These are phyloP conservation scores for Chaetomium olivaceum DNA, from an alignment of 2,329 filamentous ascomycete genomes.

Conservation along the genomic window DNA sequence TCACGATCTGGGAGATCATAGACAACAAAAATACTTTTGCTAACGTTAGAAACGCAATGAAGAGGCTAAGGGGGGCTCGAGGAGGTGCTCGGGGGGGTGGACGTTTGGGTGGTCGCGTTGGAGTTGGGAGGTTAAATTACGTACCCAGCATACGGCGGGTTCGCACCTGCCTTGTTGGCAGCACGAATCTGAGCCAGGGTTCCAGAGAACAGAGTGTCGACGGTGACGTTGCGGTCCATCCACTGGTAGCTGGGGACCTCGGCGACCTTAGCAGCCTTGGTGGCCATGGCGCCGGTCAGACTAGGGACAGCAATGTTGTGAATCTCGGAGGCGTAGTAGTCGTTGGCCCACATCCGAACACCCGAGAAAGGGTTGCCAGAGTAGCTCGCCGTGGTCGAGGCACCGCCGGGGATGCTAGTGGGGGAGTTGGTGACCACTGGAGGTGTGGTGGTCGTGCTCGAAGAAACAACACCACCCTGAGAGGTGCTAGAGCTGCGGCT, in stretches of 20 bases:
- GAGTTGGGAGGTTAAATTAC: no score
- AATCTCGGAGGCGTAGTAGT: slow-evolving; percentile 57
- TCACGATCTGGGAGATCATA: slow-evolving; percentile 61
- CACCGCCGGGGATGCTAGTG: slow-evolving; percentile 36
- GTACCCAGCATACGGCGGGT: slow-evolving; percentile 47
- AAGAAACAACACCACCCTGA: slow-evolving; percentile 9
- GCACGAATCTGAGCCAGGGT: slow-evolving; percentile 45
- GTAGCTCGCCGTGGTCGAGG: slow-evolving; percentile 43
- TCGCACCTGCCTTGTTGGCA: slow-evolving; percentile 41
- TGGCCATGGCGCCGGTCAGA: slow-evolving; percentile 56
- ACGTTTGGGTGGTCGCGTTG: no score
- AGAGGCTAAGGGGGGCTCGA: neutral
- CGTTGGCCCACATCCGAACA: slow-evolving; percentile 55
- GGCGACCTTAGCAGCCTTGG: slow-evolving; percentile 53
- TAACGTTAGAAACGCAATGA: neutral
- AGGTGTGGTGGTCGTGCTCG: slow-evolving; percentile 28
- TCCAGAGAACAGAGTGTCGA: slow-evolving; percentile 46
- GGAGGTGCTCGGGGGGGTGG: no score
- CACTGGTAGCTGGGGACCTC: slow-evolving; percentile 56
- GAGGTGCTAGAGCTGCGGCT: slow-evolving; percentile 8
- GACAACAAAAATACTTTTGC: slow-evolving; percentile 45
- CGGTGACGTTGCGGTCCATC: slow-evolving; percentile 53
- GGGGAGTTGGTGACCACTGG: slow-evolving; percentile 37
- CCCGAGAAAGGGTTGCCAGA: slow-evolving; percentile 58
- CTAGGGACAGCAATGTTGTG: slow-evolving; percentile 61